phyloP scores from a whole-genome alignment of 2,329 filamentous ascomycete genomes.

The Trichoderma citrinoviride region DNA sequence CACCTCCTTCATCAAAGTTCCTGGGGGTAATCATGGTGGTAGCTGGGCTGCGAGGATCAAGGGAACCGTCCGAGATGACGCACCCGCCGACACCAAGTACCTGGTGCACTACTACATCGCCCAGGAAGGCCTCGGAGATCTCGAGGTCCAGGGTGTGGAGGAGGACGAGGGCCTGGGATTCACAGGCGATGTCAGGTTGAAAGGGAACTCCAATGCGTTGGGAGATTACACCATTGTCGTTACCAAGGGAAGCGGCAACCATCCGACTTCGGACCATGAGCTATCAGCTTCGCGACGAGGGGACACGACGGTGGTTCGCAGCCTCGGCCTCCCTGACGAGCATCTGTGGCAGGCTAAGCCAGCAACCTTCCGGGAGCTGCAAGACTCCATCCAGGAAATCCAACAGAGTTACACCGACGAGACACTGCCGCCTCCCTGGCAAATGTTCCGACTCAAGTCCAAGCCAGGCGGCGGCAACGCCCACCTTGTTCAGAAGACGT shows the following conservation, averaged over 20 bases:
- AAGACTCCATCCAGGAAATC: constrained; percentile 49
- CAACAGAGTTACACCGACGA: constrained; percentile 52
- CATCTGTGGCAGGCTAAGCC: constrained; percentile 82
- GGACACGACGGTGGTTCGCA: constrained; percentile 73
- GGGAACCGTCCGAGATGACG: constrained; percentile 71
- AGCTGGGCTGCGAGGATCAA: constrained; percentile 90
- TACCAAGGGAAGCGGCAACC: constrained; percentile 64
- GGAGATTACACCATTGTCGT: constrained; percentile 78
- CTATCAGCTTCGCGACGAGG: constrained; percentile 67
- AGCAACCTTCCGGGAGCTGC: constrained; percentile 54
- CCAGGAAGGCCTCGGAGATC: constrained; percentile 68
- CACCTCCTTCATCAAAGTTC: constrained; percentile 90
- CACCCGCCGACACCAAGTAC: constrained; percentile 64
- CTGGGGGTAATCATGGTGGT: constrained; percentile 79
- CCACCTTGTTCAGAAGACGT: constrained; percentile 88
- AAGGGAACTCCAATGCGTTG: constrained; percentile 67
- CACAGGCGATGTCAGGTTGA: constrained; percentile 62
- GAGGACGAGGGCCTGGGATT: constrained; percentile 50
- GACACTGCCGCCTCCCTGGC: constrained; percentile 78
- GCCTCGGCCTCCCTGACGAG: constrained; percentile 63
- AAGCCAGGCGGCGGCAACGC: constrained; percentile 69
- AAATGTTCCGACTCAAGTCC: constrained; percentile 77
- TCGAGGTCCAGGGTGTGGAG: constrained; percentile 58
- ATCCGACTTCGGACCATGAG: constrained; percentile 63
- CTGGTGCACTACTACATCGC: constrained; percentile 79